Base-by-base conservation (phyloP, 2,329 filamentous ascomycete species). In the Emergomyces pasteurianus region DNA sequence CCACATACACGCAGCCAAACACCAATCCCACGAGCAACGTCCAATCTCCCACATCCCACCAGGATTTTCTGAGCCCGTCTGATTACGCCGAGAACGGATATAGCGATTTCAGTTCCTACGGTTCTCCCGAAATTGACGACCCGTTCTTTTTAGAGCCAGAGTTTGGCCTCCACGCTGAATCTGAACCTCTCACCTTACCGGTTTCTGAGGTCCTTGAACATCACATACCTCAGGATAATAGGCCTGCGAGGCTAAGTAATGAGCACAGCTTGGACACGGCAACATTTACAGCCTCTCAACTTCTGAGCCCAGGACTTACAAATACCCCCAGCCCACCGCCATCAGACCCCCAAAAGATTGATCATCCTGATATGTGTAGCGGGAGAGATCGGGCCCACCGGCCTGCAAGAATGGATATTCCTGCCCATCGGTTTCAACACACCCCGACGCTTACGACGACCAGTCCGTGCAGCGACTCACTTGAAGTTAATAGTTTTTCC, bases 271-370 rank as follows among this genome's bases (percentile, higher is more conserved):
- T 43, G n/a, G 38, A 49, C 10, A 40, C 28, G 23, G 49, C 43
- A 58, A 63, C 63, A 38, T 63, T 63, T 8, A 62, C 66, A 34
- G 21, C 60, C 18, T 68, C 71, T 31, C 72, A 73, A 55, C 70
- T 74, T 42, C 67, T 74, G 34, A 72, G 69, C 18, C 70, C 72
- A 23, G 69, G 69, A 38, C 68, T 67, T 26, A 71, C 70, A 3
- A 69, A 70, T 58, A 66, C 70, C 26, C 66, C 68, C 14, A 71
- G 68, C 57, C 68, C 72, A 21, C 62, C 72, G n/a, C 62, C 67
- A 2, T 69, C 71, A 8, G 67, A 70, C 43, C 55, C 58, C 23
- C 64, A 64, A 34, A 58, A 54, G 6, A 18, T 58, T 38, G 63
- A 61, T 53, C 54, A 57, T 23, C 40, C 58, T 40, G 47, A 59